These are phyloP conservation scores for Halophytophthora batemanensis DNA, from an alignment of 352 stramenopile genomes.

Conservation along the genomic window DNA sequence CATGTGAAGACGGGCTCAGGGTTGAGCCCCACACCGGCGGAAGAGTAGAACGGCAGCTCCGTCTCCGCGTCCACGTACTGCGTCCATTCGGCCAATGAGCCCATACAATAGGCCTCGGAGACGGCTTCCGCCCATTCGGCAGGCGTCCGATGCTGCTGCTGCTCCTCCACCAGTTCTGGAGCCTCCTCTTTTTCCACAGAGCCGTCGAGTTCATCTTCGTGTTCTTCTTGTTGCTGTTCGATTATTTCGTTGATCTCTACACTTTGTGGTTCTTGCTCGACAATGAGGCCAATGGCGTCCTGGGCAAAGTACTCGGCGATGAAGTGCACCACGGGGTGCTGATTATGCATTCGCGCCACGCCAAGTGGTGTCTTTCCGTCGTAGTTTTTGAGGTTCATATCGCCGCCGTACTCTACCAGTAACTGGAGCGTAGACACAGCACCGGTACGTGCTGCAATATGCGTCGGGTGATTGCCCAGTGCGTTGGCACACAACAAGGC, in stretches of 20 bases:
- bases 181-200: slow-evolving; percentile 5
- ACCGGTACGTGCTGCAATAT: slow-evolving; percentile 61
- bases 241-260: background rate
- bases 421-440: slow-evolving; percentile 67
- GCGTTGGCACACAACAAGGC: slow-evolving; percentile 54
- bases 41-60: slow-evolving; percentile 54
- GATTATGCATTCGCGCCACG: slow-evolving; percentile 67
- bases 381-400: slow-evolving; percentile 87
- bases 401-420: slow-evolving; percentile 71
- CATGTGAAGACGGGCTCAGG: slow-evolving; percentile 36
- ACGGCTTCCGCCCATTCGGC: slow-evolving; percentile 47
- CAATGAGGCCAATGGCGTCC: slow-evolving; percentile 17
- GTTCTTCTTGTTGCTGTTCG: background rate
- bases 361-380: slow-evolving; percentile 72
- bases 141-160: slow-evolving; percentile 18
- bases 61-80: slow-evolving; percentile 64
- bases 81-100: slow-evolving; percentile 64
- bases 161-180: slow-evolving; percentile 14
- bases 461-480: slow-evolving; percentile 63
- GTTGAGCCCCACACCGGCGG: background rate
- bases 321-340: slow-evolving; percentile 54
- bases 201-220: slow-evolving; percentile 5
- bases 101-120: slow-evolving; percentile 43
- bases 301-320: slow-evolving; percentile 60
- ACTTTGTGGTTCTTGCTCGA: background rate